Evolutionary conservation across 768 basidiomycete genomes (phyloP), one percentile per base, ranked within the genome.

Genomic region (Piloderma croceum): DNA sequence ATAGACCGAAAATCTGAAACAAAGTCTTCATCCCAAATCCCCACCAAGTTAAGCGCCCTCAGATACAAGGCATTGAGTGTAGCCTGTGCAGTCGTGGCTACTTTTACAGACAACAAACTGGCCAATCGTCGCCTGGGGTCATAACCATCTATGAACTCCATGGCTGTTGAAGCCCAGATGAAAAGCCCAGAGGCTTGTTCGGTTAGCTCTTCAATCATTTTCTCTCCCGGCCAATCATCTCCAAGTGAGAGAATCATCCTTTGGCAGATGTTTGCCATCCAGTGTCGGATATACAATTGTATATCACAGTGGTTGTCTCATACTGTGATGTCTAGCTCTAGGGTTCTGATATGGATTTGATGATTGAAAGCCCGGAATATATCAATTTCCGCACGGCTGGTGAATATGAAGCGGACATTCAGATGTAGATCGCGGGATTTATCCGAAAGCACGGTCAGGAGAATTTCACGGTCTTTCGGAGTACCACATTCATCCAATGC

Each of bases 401-500:
- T 59, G 36, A 61, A 41, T 36, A 61, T 32, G 43, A 61, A 44
- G 17, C 61, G 60, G 29, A 63, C n/a, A 3, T 49, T 63, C 3
- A 46, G 24, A 0, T 59, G 61, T 2, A 61, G 41, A 11, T 43
- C 45, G 2, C 24, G n/a, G 36, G 45, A 49, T 41, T 59, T 54
- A 10, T 47, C 49, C 1, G 48, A 52, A 11, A 61, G 35, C 5
- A 59, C 29, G 17, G 15, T 41, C 17, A 61, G 42, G 15, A 61
- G 53, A 13, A 59, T 59, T 20, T 51, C 44, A 15, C 60, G 57
- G 9, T 42, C 41, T 7, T 22, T 9, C 3, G 58, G 48, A 12
- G 45, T 43, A n/a, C 48, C 47, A 13, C 60, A 63, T 39, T 61
- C 60, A 27, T 61, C 61, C 3, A 61, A 44, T 3, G 61, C 61